Conservation (phyloP, 768 basidiomycete species). For the Hortiboletus flavorubellus region DNA sequence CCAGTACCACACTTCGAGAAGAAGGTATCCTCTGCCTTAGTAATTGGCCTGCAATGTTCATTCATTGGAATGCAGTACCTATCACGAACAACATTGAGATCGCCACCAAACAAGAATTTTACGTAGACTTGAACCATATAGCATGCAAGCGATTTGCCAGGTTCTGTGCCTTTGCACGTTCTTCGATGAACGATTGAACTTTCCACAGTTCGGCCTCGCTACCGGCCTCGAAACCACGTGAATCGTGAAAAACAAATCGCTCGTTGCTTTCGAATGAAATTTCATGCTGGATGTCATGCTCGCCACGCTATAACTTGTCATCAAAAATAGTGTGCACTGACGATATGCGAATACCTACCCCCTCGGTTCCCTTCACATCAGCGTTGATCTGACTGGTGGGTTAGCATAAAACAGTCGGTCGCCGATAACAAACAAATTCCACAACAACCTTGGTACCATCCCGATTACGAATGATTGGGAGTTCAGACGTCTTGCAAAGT, state of each 20-base stretch:
- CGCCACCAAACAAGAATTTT: no score
- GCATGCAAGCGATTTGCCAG: constrained; percentile 29
- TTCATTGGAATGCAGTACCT: constrained; percentile 41
- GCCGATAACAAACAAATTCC: not conserved
- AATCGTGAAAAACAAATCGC: constrained; percentile 41
- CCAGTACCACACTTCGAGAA: constrained; percentile 16
- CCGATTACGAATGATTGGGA: constrained; percentile 27
- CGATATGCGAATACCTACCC: not conserved
- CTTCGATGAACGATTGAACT: constrained; percentile 31
- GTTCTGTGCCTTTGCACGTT: constrained; percentile 15
- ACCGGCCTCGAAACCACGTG: constrained; percentile 40
- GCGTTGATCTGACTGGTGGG: not conserved
- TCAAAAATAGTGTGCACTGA: not conserved
- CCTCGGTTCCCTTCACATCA: not conserved
- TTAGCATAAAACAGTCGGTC: not conserved
- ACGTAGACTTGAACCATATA: no score
- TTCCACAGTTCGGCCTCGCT: constrained; percentile 25
- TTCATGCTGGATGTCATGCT: constrained; percentile 10
- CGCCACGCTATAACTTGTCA: not conserved
- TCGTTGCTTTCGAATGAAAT: constrained; percentile 29
- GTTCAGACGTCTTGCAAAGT: constrained; percentile 35
- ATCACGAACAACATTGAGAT: not conserved
- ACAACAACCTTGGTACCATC: constrained; percentile 16
- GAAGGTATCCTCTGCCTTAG: constrained; percentile 32
- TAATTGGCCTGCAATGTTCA: constrained; percentile 20